phyloP scores from a whole-genome alignment of 1,139 yeast species.

The Lodderomyces parapsilosis region DNA sequence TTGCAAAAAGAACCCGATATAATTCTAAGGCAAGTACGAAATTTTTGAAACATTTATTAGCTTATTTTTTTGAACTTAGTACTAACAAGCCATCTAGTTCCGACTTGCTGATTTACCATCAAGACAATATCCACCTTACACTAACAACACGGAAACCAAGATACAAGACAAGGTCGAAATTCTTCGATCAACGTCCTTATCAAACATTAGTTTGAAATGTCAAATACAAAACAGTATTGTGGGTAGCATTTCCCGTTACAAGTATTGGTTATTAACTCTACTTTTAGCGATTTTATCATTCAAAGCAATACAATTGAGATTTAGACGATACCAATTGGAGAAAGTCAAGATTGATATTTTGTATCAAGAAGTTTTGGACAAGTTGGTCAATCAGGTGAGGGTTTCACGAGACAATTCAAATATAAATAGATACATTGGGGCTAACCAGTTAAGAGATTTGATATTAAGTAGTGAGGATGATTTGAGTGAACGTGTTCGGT shows the following conservation, averaged over 20 bases:
- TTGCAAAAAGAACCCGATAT: conserved; percentile 73
- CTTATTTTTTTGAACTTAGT: conserved; percentile 6
- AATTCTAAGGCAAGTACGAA: conserved; percentile 68
- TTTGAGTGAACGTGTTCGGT: conserved; percentile 39
- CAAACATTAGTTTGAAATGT: conserved; percentile 62
- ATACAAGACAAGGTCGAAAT: conserved; percentile 39
- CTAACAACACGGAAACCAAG: conserved; percentile 33
- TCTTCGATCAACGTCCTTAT: conserved; percentile 73
- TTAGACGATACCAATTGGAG: conserved; percentile 31
- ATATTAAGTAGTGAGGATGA: conserved; percentile 50
- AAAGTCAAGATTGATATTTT: conserved; percentile 33
- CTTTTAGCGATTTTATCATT: conserved; percentile 23
- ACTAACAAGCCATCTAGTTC: conserved; percentile 29
- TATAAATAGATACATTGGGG: conserved; percentile 54
- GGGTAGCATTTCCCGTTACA: conserved; percentile 47
- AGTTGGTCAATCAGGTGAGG: conserved; percentile 41
- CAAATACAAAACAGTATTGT: conserved; percentile 55
- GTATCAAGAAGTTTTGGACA: conserved; percentile 45
- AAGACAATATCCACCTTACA: conserved; percentile 20
- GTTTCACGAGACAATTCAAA: conserved; percentile 24
- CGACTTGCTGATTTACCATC: conserved; percentile 27
- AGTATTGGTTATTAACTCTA: conserved; percentile 25
- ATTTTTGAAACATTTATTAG: conserved; percentile 6
- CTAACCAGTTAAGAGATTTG: conserved; percentile 76
- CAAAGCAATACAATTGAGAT: conserved; percentile 29